Base-by-base conservation (phyloP, 225 moss, liverwort and hornwort species). In the Climacium dendroides region DNA sequence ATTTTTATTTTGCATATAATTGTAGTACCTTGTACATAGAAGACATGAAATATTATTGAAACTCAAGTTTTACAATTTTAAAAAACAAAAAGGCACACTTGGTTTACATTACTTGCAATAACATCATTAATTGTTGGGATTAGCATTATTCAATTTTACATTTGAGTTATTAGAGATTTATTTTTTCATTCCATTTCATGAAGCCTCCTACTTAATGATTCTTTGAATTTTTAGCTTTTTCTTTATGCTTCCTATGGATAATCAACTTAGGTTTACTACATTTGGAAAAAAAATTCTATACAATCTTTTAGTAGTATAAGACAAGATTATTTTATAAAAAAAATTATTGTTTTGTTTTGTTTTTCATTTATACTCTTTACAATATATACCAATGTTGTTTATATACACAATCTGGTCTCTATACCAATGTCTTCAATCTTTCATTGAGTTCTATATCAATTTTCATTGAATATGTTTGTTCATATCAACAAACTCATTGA, bases 371-470 rank as follows among this genome's bases (percentile, higher is more conserved):
- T 39, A 0, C 7, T 28, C 11, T 57, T 26, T 57, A 28, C 1
- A 39, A 3, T 37, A n/a, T 37, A 16, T 3, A 78, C 2, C 0
- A 0, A 0, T 18, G 7, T 57, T 1, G 0, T 39, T 0, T 7
- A 24, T 4, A 78, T 39, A 39, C 1, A 19, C 5, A 58, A 58
- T 58, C 1, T 54, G 0, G 54, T 54, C 15, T 11, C 23, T 75
- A 54, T 2, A 54, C 1, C 3, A 28, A 57, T 58, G 28, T 18
- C 7, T 57, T 28, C 28, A 78, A 2, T 28, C 55, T 78, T 57
- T 37, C 24, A 26, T 45, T 9, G 18, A 60, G 0, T 80, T 43
- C 1, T 8, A 61, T 45, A 61, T 2, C 14, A 64, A 45, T 35
- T 11, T 57, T 39, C 28, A 57, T 78, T 0, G 0, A 57, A 12